A percentile compares a stretch with the other conserved stretches of the same genome.
These are phyloP conservation scores for Jacaranda mimosifolia DNA, from an alignment of 257 asterid species.

Conservation along the genomic window DNA sequence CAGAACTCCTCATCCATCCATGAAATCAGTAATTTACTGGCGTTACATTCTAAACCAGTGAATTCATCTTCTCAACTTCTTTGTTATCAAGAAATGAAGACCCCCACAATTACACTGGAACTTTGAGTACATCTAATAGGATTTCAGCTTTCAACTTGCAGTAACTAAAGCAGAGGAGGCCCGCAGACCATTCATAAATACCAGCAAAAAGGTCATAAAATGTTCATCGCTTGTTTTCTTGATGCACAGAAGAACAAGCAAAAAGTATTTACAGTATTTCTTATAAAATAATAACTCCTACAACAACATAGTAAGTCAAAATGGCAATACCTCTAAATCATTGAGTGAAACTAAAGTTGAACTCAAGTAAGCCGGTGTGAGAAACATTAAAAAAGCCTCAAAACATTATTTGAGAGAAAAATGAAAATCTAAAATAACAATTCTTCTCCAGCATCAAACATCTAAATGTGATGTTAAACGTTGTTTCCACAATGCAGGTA, in stretches of 20 bases:
- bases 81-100: neutral
- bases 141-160: conserved; percentile 16
- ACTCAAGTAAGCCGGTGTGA: neutral
- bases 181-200: conserved; percentile 9
- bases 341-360: neutral
- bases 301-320: neutral
- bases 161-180: neutral
- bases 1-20: neutral
- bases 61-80: neutral
- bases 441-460: neutral
- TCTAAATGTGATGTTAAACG: neutral
- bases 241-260: neutral
- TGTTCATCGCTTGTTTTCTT: neutral
- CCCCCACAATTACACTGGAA: neutral
- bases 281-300: too few species aligned
- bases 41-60: conserved; percentile 10
- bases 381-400: neutral
- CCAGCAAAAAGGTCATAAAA: neutral
- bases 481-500: neutral
- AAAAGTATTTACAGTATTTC: too few species aligned
- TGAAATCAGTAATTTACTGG: neutral
- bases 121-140: neutral
- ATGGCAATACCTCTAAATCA: neutral
- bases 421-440: neutral
- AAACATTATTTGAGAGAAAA: neutral